Conservation (phyloP, 2,329 filamentous ascomycete species). For the Sphaerulina populicola region DNA sequence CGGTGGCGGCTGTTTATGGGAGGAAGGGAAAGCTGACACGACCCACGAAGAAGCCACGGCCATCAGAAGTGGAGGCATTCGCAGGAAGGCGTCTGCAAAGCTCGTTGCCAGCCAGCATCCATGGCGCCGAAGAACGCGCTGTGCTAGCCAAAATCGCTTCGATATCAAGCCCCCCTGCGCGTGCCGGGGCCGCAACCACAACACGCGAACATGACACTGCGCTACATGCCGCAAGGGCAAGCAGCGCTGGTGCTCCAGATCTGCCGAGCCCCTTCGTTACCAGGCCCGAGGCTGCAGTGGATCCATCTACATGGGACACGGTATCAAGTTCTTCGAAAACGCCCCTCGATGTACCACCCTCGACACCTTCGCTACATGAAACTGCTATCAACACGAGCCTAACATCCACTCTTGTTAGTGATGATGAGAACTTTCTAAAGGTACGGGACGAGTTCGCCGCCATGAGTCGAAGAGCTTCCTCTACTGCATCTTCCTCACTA, state of each 20-base stretch:
- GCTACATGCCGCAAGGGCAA: background rate
- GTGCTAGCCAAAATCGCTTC: background rate
- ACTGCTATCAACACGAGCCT: background rate
- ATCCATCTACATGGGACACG: background rate
- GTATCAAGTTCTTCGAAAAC: background rate
- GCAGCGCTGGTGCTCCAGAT: background rate
- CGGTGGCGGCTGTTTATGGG: slow-evolving; percentile 21
- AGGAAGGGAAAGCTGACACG: slow-evolving; percentile 13
- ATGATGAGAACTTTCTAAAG: slow-evolving; percentile 10
- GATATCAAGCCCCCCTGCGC: background rate
- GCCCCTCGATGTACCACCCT: background rate
- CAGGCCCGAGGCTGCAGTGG: too few relatives aligned
- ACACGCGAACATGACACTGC: background rate
- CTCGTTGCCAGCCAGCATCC: background rate
- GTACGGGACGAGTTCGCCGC: slow-evolving; percentile 5
- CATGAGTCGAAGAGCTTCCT: background rate
- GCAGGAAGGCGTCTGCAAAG: background rate
- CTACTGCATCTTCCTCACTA: slow-evolving; percentile 16
- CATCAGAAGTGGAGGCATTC: background rate
- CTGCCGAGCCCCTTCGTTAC: background rate
- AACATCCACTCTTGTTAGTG: slow-evolving; percentile 1
- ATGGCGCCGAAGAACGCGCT: background rate
- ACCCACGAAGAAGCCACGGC: background rate
- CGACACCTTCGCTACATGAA: too few relatives aligned
- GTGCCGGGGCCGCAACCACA: background rate